A percentile compares a stretch with the other conserved stretches of the same genome.
Conservation (phyloP, 2,329 filamentous ascomycete genomes). For the Alternaria ethzedia region DNA sequence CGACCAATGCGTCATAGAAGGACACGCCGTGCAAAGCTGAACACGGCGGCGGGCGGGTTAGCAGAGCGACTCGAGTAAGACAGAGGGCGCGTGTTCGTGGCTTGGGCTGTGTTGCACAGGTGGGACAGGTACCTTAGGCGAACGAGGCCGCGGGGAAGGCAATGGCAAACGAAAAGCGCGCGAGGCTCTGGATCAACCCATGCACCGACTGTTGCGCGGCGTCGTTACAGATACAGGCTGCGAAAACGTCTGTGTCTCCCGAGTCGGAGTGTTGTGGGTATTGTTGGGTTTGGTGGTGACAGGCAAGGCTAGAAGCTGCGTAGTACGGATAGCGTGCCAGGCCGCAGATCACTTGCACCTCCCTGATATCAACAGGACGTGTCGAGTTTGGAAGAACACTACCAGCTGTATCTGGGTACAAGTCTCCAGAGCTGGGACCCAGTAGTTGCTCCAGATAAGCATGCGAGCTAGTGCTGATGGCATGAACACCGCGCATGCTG, state of each 20-base stretch:
- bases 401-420: not conserved
- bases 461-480: not conserved
- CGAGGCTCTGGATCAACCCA: conserved; percentile 20
- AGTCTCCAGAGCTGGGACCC: not conserved
- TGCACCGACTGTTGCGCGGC: conserved; percentile 17
- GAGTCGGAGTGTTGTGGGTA: conserved; percentile 11
- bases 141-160: conserved; percentile 12
- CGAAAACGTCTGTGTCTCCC: not conserved
- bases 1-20: conserved; percentile 24
- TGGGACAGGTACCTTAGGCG: conserved; percentile 32
- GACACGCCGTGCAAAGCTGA: conserved; percentile 12
- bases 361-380: conserved; percentile 4
- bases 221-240: conserved; percentile 25
- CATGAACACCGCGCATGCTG: not conserved
- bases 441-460: not conserved
- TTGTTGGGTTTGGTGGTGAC: conserved; percentile 15
- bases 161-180: conserved; percentile 21
- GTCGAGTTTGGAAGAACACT: not conserved
- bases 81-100: conserved; percentile 17
- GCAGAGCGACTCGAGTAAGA: conserved; percentile 14
- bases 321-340: conserved; percentile 11
- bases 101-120: conserved; percentile 19
- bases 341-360: conserved; percentile 9
- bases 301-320: conserved; percentile 16
- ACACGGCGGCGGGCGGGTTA: conserved; percentile 15